phyloP scores from a whole-genome alignment of 768 basidiomycete genomes.

The Auricularia sp. region DNA sequence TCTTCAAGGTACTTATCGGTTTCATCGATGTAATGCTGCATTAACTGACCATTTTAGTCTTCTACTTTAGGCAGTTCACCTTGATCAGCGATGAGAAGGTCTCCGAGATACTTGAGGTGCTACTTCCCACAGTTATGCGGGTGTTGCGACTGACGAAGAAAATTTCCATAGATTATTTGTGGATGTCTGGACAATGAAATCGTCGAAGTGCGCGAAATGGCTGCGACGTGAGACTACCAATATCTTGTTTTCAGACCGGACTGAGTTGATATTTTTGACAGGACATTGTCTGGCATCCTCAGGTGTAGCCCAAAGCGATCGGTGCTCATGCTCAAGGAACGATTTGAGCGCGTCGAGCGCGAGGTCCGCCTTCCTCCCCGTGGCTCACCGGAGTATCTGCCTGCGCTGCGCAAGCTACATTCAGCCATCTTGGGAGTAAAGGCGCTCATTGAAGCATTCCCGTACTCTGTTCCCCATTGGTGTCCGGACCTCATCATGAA shows the following conservation, averaged over 20 bases:
- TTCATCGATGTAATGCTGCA: neutral
- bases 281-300: slow-evolving; percentile 29
- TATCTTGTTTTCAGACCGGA: neutral
- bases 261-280: slow-evolving; percentile 10
- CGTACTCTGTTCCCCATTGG: slow-evolving; percentile 92
- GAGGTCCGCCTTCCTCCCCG: slow-evolving; percentile 56
- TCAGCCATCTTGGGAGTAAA: slow-evolving; percentile 91
- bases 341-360: slow-evolving; percentile 67
- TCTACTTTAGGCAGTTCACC: slow-evolving; percentile 85
- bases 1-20: slow-evolving; percentile 39
- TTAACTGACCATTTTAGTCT: slow-evolving; percentile 32
- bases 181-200: slow-evolving; percentile 52
- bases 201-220: slow-evolving; percentile 27
- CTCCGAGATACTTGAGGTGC: slow-evolving; percentile 69
- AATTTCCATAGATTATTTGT: slow-evolving; percentile 49
- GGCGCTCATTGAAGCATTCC: slow-evolving; percentile 87
- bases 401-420: slow-evolving; percentile 68
- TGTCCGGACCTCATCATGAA: slow-evolving; percentile 77
- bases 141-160: neutral
- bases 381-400: slow-evolving; percentile 52
- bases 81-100: slow-evolving; percentile 66
- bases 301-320: slow-evolving; percentile 29
- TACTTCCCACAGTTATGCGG: slow-evolving; percentile 7
- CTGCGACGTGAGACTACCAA: slow-evolving; percentile 15
- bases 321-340: slow-evolving; percentile 48